Base-by-base conservation (phyloP, 257 asterid genomes). In the Lantana camara region DNA sequence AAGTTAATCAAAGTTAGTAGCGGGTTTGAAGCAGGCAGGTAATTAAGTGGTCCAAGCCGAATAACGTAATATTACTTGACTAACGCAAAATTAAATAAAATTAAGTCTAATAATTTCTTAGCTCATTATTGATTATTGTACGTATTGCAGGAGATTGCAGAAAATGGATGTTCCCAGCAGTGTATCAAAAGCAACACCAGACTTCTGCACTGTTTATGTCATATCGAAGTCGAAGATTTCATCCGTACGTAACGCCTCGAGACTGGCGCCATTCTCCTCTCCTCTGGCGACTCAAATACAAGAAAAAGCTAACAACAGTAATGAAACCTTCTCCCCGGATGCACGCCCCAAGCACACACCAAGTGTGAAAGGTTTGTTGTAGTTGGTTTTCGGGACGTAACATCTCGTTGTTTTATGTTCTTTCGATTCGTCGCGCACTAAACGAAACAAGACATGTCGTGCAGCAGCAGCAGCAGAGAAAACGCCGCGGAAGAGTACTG, bases 161-260 rank as follows among this genome's bases (percentile, higher is more conserved):
- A 77, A 66, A 17, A 46, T 73, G 21, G 94, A 85, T 63, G 69
- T 80, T 49, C 94, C 94, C 0, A 76, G 73, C 17, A 70, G 67
- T 22, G 83, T 83, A 17, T 76, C 85, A 14, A 85, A 83, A 70
- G 75, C 71, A 24, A 69, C 94, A 22, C 94, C 94, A 0, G 94
- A 85, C 56, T 85, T 85, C 72, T 85, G 94, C 71, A 80, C 90
- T 2, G 86, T 85, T 53, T 82, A 78, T 17, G 85, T 83, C 8
- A 83, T 83, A 62, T 83, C 90, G 5, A 85, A 83, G 59, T 17
- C 79, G 1, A 85, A 83, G 66, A 72, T 85, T 11, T 78, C 90
- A 0, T 72, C 85, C 4, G 79, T 85, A 22, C 53, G 79, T 44
- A 83, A 80, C 15, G 82, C 90, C 23, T 72, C 79, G 37, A 87